Evolutionary conservation across 2,329 filamentous ascomycete genomes (phyloP), one percentile per base, ranked within the genome.

Genomic region (Aspergillus eucalypticola): DNA sequence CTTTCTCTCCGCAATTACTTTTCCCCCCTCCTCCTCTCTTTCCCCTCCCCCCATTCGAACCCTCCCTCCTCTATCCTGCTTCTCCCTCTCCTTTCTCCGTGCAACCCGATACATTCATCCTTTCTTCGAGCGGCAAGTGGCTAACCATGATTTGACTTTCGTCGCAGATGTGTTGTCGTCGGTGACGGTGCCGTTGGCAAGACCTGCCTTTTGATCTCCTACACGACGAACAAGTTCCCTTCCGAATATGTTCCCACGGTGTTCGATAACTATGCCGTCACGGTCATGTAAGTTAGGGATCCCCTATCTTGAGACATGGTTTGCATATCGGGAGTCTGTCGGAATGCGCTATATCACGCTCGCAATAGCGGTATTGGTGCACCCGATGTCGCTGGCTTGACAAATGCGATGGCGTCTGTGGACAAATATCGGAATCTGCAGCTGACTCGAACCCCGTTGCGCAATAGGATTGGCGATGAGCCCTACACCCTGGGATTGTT

Each of bases 201-300:
- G 86, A 99, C 95, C 68, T 99, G 95, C 82, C 88, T 99, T 67
- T 88, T 99, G 76, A 99, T 99, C 82, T 96, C 92, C 78, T 99
- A 99, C 82, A 99, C 95, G 67, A 99, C 95, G 66, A 99, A 99
- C 86, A 98, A 98, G 75, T 99, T 99, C 79, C 95, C 95, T 38
- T 97, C 93, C 73, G 95, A 99, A 93, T 99, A 99, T 79, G 95
- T 99, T 60, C 95, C 95, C 55, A 99, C 95, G 29, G 95, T 99
- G 66, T 99, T 99, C 79, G 95, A 99, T 80, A 99, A 99, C 82
- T 99, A 99, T 86, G 95, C 95, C 60, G 95, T 99, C 77, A 99
- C 95, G 68, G 95, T 99, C 69, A 99, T 99, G 95, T 97, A 85
- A 88, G 92, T 89, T 59, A 62, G 54, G 7, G 57, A 35, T 2